These are phyloP conservation scores for Kwoniella bestiolae DNA, from an alignment of 768 basidiomycete species.

Conservation along the genomic window DNA sequence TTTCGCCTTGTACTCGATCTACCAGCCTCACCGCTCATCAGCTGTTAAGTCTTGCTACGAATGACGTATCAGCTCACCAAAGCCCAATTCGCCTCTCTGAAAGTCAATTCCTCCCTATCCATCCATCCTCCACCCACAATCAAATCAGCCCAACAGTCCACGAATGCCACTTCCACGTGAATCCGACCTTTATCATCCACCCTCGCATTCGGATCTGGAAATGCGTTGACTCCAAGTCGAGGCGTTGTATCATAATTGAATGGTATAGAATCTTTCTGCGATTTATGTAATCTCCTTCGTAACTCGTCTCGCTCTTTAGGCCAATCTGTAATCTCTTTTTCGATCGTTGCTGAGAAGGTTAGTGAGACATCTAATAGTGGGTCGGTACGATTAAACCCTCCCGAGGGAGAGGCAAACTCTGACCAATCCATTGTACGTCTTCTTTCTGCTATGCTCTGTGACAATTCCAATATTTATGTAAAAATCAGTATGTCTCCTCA, in stretches of 20 bases:
- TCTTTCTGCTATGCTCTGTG: slow-evolving; percentile 69
- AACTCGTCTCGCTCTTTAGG: slow-evolving; percentile 74
- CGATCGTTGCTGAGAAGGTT: slow-evolving; percentile 69
- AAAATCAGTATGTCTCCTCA: too few relatives aligned
- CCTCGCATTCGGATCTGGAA: slow-evolving; percentile 11
- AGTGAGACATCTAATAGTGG: slow-evolving; percentile 77
- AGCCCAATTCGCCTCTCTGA: slow-evolving; percentile 90
- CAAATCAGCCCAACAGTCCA: slow-evolving; percentile 68
- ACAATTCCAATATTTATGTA: too few relatives aligned
- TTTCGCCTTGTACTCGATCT: slow-evolving; percentile 87
- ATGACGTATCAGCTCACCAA: slow-evolving; percentile 64
- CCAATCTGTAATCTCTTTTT: slow-evolving; percentile 71
- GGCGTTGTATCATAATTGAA: slow-evolving; percentile 95
- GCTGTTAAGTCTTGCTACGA: not conserved
- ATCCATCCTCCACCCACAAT: slow-evolving; percentile 69
- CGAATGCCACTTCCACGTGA: slow-evolving; percentile 79
- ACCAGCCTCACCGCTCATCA: slow-evolving; percentile 2
- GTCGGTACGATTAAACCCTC: slow-evolving; percentile 81
- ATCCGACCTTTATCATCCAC: slow-evolving; percentile 41
- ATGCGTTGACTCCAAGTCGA: slow-evolving; percentile 72
- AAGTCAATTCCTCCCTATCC: slow-evolving; percentile 77
- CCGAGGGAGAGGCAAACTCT: slow-evolving; percentile 71
- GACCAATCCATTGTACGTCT: slow-evolving; percentile 86
- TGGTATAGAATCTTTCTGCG: slow-evolving; percentile 74
- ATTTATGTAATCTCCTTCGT: slow-evolving; percentile 78